Conservation (phyloP, 441 rosid genomes). For the Bocquillonia castaneifolia region DNA sequence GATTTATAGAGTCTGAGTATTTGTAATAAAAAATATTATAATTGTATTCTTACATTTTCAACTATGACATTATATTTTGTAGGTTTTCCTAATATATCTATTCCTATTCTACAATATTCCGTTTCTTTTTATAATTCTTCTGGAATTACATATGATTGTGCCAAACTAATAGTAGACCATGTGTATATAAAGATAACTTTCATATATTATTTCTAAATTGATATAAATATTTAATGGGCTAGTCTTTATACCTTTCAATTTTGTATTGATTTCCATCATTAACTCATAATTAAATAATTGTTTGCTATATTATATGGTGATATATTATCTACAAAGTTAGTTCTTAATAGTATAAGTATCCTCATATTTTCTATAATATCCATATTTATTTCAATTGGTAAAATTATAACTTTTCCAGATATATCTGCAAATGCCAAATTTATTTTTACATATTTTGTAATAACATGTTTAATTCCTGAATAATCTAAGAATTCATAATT, state of each 20-base stretch:
- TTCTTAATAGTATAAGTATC: not conserved
- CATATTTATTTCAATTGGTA: not conserved
- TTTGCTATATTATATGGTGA: not conserved
- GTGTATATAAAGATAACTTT: not conserved
- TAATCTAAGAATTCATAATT: not conserved
- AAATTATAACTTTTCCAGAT: not conserved
- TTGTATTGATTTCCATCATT: not conserved
- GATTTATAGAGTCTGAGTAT: not conserved
- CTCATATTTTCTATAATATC: too few relatives aligned
- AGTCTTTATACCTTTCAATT: not conserved
- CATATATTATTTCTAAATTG: not conserved
- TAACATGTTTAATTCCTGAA: not conserved
- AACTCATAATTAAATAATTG: not conserved
- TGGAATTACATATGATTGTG: not conserved
- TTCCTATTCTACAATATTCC: not conserved
- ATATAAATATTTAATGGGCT: not conserved
- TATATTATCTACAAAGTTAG: not conserved
- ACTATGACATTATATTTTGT: not conserved
- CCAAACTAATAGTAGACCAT: not conserved
- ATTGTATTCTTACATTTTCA: not conserved
- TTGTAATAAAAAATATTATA: too few relatives aligned
- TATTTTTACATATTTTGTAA: not conserved
- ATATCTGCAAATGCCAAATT: not conserved
- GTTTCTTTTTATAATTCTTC: not conserved
- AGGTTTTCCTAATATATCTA: not conserved